These are phyloP conservation scores for Rhodotorula sp. DNA, from an alignment of 1,284 basidiomycete species.

Conservation along the genomic window DNA sequence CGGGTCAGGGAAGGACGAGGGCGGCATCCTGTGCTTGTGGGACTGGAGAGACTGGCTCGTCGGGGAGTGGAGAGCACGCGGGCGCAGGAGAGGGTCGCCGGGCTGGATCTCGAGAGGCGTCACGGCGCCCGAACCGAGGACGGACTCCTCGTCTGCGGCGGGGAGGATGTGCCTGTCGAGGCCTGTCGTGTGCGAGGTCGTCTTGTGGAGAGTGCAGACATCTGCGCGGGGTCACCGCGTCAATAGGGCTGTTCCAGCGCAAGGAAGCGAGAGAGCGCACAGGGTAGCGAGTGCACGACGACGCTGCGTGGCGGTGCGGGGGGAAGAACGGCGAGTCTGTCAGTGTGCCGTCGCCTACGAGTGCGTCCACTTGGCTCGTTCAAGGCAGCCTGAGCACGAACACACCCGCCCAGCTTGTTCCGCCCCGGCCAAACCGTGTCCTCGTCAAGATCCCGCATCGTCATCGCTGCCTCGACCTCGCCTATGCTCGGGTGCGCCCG, in stretches of 20 bases:
- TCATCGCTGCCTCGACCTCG: no score
- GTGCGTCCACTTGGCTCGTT: not conserved
- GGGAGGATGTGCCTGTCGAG: constrained; percentile 32
- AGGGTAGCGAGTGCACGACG: constrained; percentile 39
- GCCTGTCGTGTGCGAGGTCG: constrained; percentile 29
- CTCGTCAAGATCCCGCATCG: not conserved
- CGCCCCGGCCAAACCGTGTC: no score
- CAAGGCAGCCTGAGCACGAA: not conserved
- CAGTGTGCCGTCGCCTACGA: not conserved
- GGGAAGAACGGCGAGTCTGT: not conserved
- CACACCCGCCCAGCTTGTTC: not conserved
- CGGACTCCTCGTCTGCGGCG: constrained; percentile 18
- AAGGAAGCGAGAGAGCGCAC: not conserved
- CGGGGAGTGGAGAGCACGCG: constrained; percentile 33
- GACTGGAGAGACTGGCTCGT: not conserved
- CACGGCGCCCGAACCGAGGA: constrained; percentile 32
- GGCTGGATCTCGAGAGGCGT: constrained; percentile 39
- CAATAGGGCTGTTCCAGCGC: not conserved
- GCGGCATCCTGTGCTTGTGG: constrained; percentile 27
- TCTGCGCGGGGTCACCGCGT: constrained; percentile 9
- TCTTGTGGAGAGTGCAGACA: constrained; percentile 38
- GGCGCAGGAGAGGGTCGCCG: constrained; percentile 35
- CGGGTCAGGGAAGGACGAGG: constrained; percentile 33
- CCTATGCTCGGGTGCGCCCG: not conserved
- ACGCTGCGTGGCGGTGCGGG: constrained; percentile 29